Evolutionary conservation across 352 stramenopile species (phyloP).

Genomic region (Paralagenidium karlingii): DNA sequence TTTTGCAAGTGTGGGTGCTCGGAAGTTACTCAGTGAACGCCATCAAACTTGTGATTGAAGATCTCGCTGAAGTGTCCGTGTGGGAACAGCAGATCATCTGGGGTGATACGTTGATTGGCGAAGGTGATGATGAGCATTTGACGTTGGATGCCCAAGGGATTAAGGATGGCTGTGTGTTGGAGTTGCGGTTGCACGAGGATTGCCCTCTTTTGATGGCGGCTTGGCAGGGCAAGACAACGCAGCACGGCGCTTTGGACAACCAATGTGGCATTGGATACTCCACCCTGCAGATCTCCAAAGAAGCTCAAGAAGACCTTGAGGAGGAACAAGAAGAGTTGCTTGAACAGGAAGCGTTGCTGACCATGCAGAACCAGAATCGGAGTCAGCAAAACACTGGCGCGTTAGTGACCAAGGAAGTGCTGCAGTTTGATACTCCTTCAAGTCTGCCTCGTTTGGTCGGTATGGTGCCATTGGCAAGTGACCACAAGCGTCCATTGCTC

Average conservation of each 20-base stretch:
- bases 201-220: conserved; percentile 51
- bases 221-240: conserved; percentile 29
- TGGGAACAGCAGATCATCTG: conserved; percentile 75
- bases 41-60: conserved; percentile 77
- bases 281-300: conserved; percentile 73
- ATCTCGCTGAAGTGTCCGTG: conserved; percentile 60
- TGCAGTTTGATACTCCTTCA: no score
- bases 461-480: no score
- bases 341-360: no score
- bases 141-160: conserved; percentile 61
- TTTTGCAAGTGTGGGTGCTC: no score
- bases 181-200: conserved; percentile 65
- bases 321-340: conserved; percentile 63
- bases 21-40: conserved; percentile 76
- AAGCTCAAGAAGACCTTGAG: conserved; percentile 62
- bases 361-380: no score
- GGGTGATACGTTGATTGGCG: conserved; percentile 61
- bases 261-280: conserved; percentile 39
- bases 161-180: conserved; percentile 38
- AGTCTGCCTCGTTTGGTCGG: no score
- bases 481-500: no score
- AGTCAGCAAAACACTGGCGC: no score
- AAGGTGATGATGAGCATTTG: conserved; percentile 64
- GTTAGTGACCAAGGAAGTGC: no score
- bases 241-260: conserved; percentile 14